Base-by-base conservation (phyloP, 2,329 filamentous ascomycete species). In the Pestalotiopsis sp. region DNA sequence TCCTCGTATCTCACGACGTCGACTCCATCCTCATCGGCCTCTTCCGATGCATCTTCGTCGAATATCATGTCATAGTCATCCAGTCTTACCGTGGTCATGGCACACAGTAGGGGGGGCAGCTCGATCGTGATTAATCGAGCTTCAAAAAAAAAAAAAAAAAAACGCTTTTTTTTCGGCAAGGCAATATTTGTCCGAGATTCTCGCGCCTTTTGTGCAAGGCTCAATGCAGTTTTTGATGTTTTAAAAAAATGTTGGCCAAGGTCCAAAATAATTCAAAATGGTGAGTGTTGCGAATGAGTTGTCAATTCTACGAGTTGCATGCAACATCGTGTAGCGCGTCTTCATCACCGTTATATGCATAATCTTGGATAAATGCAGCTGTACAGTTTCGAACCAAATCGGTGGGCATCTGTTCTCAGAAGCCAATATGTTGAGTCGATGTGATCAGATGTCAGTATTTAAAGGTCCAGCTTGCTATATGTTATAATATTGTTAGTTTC, bases 1-100 rank as follows among this genome's bases (percentile, higher is more conserved):
- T 59, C 23, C 11, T 23, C 57, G 23, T 23, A 20, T 12, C 14
- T 13, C 57, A 36, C 23, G 5, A 62, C 20, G 14, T 62, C 64
- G 9, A 20, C 23, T 20, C 41, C 17, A 7, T 20, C 64, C n/a
- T 66, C 64, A 20, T 49, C 38, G 20, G 17, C 25, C 12, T 65
- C 60, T 20, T 39, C 60, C 12, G 27, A 14, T 14, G 12, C 41
- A 13, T 4, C 45, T 6, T 36, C 25, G 45, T 66, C 64, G n/a
- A 66, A 58, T 11, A 58, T 39, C 64, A 66, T 66, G 17, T 66
- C 45, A 58, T 66, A 58, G 25, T 66, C 49, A 49, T 27, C 64
- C 23, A 57, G 17, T 45, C 25, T 38, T 39, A 64, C 39, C 13
- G 61, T 64, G 25, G 36, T 39, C 61, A 64, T 64, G 45, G 41